These are phyloP conservation scores for Trichosporon sp. DNA, from an alignment of 1,284 basidiomycete species.

Conservation along the genomic window DNA sequence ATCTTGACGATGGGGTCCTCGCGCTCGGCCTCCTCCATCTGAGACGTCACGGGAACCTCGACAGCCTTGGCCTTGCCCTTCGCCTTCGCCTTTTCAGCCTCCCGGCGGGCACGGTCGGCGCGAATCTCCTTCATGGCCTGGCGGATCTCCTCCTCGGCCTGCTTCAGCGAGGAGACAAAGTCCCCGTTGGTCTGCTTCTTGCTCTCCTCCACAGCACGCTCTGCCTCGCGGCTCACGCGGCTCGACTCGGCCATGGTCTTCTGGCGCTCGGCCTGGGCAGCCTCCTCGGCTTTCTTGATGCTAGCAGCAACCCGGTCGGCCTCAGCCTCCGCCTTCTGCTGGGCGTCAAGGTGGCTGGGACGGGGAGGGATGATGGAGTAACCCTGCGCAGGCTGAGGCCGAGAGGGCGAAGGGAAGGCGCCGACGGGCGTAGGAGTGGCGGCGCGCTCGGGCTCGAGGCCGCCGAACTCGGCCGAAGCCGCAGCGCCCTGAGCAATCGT, in stretches of 20 bases:
- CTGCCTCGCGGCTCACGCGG: neutral
- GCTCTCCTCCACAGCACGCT: neutral
- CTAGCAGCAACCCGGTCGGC: neutral
- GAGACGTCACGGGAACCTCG: neutral
- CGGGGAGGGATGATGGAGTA: neutral
- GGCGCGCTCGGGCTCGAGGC: neutral
- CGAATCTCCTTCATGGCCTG: neutral
- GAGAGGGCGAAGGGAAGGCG: conserved; percentile 9
- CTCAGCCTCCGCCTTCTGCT: neutral
- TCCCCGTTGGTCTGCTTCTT: neutral
- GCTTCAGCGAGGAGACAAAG: neutral
- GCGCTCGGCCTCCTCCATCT: neutral
- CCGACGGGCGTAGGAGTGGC: conserved; percentile 11
- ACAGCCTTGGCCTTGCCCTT: conserved; percentile 3
- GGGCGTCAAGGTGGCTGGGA: neutral
- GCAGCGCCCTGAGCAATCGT: neutral
- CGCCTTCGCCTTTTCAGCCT: neutral
- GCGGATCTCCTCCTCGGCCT: neutral
- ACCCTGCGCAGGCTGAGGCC: too few species aligned
- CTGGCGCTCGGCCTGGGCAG: conserved; percentile 1
- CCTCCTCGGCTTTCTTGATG: neutral
- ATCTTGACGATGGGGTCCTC: conserved; percentile 13
- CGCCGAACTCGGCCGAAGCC: neutral
- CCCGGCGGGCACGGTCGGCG: neutral
- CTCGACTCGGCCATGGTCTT: neutral